Evolutionary conservation across 176 grass and related monocot species (phyloP).

Genomic region (Metroxylon sagu): DNA sequence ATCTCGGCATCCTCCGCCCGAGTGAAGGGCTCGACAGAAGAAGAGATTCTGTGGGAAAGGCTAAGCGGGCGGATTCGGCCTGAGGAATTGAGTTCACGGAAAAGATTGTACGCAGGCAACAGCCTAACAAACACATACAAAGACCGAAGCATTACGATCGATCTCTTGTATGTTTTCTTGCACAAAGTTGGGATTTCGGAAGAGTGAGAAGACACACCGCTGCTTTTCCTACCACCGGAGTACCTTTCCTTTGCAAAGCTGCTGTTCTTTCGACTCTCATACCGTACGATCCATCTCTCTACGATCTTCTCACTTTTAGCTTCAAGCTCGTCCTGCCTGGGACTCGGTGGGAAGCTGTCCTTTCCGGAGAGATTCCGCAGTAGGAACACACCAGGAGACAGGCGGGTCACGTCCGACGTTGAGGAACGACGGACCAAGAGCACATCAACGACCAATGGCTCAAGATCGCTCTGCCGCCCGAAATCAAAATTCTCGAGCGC

Average conservation of each 20-base stretch:
- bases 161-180: constrained; percentile 32
- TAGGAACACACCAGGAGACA: neutral
- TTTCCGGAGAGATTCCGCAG: neutral
- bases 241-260: constrained; percentile 12
- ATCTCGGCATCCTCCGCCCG: constrained; percentile 60
- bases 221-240: constrained; percentile 20
- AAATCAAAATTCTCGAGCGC: constrained; percentile 89
- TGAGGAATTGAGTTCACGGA: constrained; percentile 59
- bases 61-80: constrained; percentile 53
- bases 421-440: constrained; percentile 28
- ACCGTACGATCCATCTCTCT: constrained; percentile 89
- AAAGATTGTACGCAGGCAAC: constrained; percentile 73
- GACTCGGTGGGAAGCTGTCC: neutral
- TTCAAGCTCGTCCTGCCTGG: neutral
- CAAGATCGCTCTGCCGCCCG: constrained; percentile 86
- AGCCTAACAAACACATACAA: constrained; percentile 79
- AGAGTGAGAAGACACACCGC: constrained; percentile 16
- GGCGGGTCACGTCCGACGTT: neutral
- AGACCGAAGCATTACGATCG: constrained; percentile 56
- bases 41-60: constrained; percentile 69
- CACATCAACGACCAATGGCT: constrained; percentile 80
- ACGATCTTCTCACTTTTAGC: constrained; percentile 38
- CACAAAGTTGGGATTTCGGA: constrained; percentile 33
- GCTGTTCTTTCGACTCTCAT: constrained; percentile 31
- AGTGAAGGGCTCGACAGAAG: constrained; percentile 58